phyloP scores from a whole-genome alignment of 2,329 filamentous ascomycete genomes.

The Arthrobotrys megalospora region DNA sequence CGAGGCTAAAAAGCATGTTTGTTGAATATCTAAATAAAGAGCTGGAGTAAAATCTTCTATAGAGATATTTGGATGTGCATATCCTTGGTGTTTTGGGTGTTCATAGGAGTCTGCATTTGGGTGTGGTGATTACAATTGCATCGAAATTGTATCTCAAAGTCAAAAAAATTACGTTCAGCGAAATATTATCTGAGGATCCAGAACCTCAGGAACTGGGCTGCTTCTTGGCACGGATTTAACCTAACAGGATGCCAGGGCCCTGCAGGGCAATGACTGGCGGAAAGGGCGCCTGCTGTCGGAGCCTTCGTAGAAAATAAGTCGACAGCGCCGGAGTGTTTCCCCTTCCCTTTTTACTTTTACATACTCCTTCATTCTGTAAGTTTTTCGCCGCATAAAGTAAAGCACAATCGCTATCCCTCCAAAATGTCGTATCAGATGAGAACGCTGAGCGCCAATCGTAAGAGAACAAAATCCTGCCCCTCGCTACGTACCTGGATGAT shows the following conservation, averaged over 20 bases:
- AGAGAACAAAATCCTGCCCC: constrained; percentile 23
- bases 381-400: constrained; percentile 4
- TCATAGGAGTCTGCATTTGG: constrained; percentile 11
- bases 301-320: constrained; percentile 10
- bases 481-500: neutral
- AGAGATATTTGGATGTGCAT: constrained; percentile 8
- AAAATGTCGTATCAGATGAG: constrained; percentile 59
- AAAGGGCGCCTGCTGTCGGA: constrained; percentile 8
- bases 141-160: neutral
- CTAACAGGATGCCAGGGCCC: constrained; percentile 1
- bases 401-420: constrained; percentile 8
- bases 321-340: constrained; percentile 5
- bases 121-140: constrained; percentile 1
- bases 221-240: constrained; percentile 53
- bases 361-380: constrained; percentile 12
- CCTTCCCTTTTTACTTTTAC: neutral
- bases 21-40: constrained; percentile 77
- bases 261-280: constrained; percentile 15
- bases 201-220: constrained; percentile 8
- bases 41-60: constrained; percentile 37
- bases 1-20: constrained; percentile 75
- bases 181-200: neutral
- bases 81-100: constrained; percentile 5
- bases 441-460: constrained; percentile 58
- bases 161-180: constrained; percentile 8